Base-by-base conservation (phyloP, 129 eudicot species). In the Artemisia tridentata region DNA sequence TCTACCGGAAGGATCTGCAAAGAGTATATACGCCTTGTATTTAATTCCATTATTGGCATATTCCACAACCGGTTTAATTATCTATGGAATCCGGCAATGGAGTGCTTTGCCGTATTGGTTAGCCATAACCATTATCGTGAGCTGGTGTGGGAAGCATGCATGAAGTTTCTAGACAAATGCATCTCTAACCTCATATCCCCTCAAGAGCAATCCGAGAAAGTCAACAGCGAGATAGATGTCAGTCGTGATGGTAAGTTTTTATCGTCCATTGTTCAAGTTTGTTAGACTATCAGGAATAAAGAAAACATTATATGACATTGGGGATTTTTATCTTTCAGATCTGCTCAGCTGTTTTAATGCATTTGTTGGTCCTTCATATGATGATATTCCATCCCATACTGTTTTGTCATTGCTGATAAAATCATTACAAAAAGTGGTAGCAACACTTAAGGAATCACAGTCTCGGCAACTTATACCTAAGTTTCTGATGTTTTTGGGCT, bases 401-500 rank as follows among this genome's bases (percentile, higher is more conserved):
- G 82, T 93, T 71, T 73, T 89, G 75, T 80, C 91, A 65, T 78
- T 81, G 67, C 76, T 93, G 86, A 86, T 93, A 74, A 92, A 85
- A 54, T 75, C 95, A 2, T 78, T 93, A 41, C 92, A 93, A 70
- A 89, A 79, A 82, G 84, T 84, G 60, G 69, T 84, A 63, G 69
- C 92, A 59, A 54, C 84, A 16, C 54, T 89, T 49, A 82, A 74
- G 14, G 97, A 89, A 78, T 78, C 88, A 59, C 96, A 80, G 29
- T 80, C 90, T 63, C 84, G 82, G 29, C 86, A 89, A 72, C 79
- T 93, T 55, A 69, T 93, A 47, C 97, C 98, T 47, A 66, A 89
- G 79, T 89, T 86, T 63, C 70, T 93, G 63, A 89, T 76, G 64
- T 93, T 87, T 80, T 61, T 93, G 75, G 98, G 97, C 14, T 89